Evolutionary conservation across 176 grass and related monocot genomes (phyloP).

Genomic region (Musa troglodytarum): DNA sequence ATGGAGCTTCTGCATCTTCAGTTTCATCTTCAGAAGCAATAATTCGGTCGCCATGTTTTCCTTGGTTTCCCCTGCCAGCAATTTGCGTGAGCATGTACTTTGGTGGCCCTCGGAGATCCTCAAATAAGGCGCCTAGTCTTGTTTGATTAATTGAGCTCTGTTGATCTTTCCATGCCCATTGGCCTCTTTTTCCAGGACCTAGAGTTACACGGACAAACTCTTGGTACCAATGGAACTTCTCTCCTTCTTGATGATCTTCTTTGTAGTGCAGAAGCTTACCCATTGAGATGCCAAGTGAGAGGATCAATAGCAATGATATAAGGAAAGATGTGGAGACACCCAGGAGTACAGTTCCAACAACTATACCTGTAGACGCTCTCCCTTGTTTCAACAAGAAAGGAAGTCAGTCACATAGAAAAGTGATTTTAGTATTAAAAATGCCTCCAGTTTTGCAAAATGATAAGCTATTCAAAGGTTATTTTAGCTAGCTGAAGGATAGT

Average conservation of each 20-base stretch:
- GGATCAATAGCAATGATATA: slow-evolving; percentile 56
- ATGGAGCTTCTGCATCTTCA: slow-evolving; percentile 57
- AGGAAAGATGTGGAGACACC: slow-evolving; percentile 40
- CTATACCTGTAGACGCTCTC: slow-evolving; percentile 33
- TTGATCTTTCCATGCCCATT: slow-evolving; percentile 69
- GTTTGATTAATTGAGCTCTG: slow-evolving; percentile 24
- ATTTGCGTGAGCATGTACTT: slow-evolving; percentile 74
- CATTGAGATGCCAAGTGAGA: slow-evolving; percentile 69
- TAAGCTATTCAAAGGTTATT: too few relatives aligned
- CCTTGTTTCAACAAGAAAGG: slow-evolving; percentile 21
- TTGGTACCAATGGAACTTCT: slow-evolving; percentile 61
- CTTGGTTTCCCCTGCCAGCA: slow-evolving; percentile 4
- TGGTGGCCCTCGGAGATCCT: slow-evolving; percentile 77
- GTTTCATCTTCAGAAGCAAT: slow-evolving; percentile 69
- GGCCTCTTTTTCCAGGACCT: slow-evolving; percentile 70
- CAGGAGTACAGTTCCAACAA: slow-evolving; percentile 41
- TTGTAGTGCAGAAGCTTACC: slow-evolving; percentile 72
- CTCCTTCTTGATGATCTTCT: slow-evolving; percentile 58
- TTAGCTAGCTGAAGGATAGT: too few relatives aligned
- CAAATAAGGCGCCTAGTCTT: slow-evolving; percentile 76
- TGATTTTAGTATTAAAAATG: too few relatives aligned
- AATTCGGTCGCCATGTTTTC: slow-evolving; percentile 37
- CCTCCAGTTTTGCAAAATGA: too few relatives aligned
- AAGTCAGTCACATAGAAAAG: not conserved
- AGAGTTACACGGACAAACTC: slow-evolving; percentile 47